Evolutionary conservation across 2,329 filamentous ascomycete genomes (phyloP).

Genomic region (Colletotrichum nymphaeae): DNA sequence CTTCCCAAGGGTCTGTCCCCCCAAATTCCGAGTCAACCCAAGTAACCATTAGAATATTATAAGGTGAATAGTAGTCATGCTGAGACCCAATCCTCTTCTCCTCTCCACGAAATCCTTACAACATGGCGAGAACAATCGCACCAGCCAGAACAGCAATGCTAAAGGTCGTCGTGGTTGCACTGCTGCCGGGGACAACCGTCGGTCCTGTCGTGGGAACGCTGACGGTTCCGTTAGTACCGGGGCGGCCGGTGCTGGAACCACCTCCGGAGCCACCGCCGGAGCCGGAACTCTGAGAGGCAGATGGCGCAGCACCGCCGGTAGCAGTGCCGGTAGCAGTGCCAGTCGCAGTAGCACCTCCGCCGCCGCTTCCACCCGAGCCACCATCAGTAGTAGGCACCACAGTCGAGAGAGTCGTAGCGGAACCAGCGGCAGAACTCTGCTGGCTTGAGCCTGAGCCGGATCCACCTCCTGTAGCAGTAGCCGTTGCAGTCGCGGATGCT

Average conservation of each 20-base stretch:
- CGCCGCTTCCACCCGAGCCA: slow-evolving; percentile 1
- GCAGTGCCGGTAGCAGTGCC: slow-evolving; percentile 8
- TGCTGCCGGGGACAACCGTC: slow-evolving; percentile 10
- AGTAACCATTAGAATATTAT: slow-evolving; percentile 9
- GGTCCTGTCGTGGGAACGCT: slow-evolving; percentile 23
- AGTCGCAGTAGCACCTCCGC: slow-evolving; percentile 35
- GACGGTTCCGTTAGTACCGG: slow-evolving; percentile 30
- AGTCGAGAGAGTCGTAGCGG: slow-evolving; percentile 34
- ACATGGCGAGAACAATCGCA: slow-evolving; percentile 31
- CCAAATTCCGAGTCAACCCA: not conserved
- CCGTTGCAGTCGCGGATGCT: slow-evolving; percentile 20
- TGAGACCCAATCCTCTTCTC: not conserved
- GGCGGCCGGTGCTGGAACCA: slow-evolving; percentile 39
- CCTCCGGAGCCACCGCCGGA: not conserved
- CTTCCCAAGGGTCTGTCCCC: not conserved
- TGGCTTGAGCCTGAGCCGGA: slow-evolving; percentile 32
- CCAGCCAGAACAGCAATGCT: slow-evolving; percentile 26
- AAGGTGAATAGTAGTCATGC: not conserved
- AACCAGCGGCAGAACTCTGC: slow-evolving; percentile 21
- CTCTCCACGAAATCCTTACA: slow-evolving; percentile 8
- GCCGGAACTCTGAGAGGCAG: slow-evolving; percentile 32
- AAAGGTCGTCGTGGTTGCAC: slow-evolving; percentile 19
- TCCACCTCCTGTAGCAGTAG: slow-evolving; percentile 26
- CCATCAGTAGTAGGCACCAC: slow-evolving; percentile 34
- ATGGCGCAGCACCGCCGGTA: slow-evolving; percentile 37